These are phyloP conservation scores for Gyrodon lividus DNA, from an alignment of 768 basidiomycete genomes.

Conservation along the genomic window DNA sequence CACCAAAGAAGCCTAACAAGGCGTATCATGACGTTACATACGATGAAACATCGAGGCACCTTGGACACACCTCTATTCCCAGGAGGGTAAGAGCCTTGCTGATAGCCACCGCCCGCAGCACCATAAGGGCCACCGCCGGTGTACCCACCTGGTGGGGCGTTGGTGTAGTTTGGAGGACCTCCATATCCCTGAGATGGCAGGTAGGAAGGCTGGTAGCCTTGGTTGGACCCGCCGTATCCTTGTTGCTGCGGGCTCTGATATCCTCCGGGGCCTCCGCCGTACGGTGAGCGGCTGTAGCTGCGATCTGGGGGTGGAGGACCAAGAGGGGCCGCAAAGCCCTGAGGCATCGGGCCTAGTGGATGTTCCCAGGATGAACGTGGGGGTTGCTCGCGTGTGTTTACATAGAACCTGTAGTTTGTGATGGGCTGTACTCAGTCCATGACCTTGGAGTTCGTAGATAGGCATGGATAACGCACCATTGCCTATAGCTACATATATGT, in stretches of 20 bases:
- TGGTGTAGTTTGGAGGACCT: slow-evolving; percentile 18
- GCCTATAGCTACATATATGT: slow-evolving; percentile 49
- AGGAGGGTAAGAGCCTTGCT: slow-evolving; percentile 15
- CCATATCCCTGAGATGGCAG: slow-evolving; percentile 18
- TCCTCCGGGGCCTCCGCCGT: slow-evolving; percentile 18
- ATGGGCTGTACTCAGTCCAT: background rate
- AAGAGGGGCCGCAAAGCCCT: slow-evolving; percentile 34
- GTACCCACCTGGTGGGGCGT: slow-evolving; percentile 16
- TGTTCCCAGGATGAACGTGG: slow-evolving; percentile 70
- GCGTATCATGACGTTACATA: slow-evolving; percentile 3
- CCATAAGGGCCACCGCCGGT: slow-evolving; percentile 6
- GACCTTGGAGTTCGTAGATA: background rate
- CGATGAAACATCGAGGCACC: background rate
- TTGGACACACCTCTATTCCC: slow-evolving; percentile 23
- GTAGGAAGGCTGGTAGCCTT: slow-evolving; percentile 18
- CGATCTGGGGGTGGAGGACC: slow-evolving; percentile 48
- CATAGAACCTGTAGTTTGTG: slow-evolving; percentile 62
- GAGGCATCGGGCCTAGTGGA: slow-evolving; percentile 49
- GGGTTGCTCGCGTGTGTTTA: slow-evolving; percentile 61
- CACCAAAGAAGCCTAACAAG: slow-evolving; percentile 32
- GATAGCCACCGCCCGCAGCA: slow-evolving; percentile 15
- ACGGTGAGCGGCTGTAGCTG: slow-evolving; percentile 31
- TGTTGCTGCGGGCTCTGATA: slow-evolving; percentile 19
- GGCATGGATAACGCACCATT: slow-evolving; percentile 49
- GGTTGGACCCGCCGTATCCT: slow-evolving; percentile 29